A percentile compares a stretch with the other conserved stretches of the same genome.
phyloP scores from a whole-genome alignment of 768 basidiomycete species.

The Hypholoma sublateritium region DNA sequence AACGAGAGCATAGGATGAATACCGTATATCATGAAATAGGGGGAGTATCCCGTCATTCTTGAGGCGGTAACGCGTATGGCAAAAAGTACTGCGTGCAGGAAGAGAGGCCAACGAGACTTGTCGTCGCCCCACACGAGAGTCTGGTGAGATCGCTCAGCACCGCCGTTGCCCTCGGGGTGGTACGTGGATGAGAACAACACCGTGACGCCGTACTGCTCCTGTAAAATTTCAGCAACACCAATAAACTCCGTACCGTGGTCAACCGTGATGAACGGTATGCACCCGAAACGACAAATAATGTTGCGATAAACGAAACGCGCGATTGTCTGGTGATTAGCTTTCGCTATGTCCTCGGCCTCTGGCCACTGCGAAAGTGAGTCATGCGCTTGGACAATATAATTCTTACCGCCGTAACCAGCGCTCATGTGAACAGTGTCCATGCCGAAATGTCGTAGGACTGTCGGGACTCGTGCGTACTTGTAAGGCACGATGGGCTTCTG shows the following conservation, averaged over 20 bases:
- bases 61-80: slow-evolving; percentile 24
- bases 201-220: slow-evolving; percentile 20
- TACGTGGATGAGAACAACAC: slow-evolving; percentile 28
- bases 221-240: slow-evolving; percentile 20
- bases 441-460: slow-evolving; percentile 24
- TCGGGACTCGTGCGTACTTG: slow-evolving; percentile 14
- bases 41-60: slow-evolving; percentile 27
- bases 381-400: slow-evolving; percentile 26
- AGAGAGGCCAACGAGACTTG: slow-evolving; percentile 25
- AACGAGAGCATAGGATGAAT: slow-evolving; percentile 26
- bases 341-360: slow-evolving; percentile 15
- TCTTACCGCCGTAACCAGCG: slow-evolving; percentile 13
- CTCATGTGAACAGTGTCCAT: slow-evolving; percentile 31
- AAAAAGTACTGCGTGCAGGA: slow-evolving; percentile 22
- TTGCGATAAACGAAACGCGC: slow-evolving; percentile 29
- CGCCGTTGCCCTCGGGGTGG: slow-evolving; percentile 29
- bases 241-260: slow-evolving; percentile 33
- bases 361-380: slow-evolving; percentile 22
- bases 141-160: slow-evolving; percentile 27
- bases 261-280: slow-evolving; percentile 17
- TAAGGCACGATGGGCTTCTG: slow-evolving; percentile 20
- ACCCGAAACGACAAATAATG: slow-evolving; percentile 24
- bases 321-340: slow-evolving; percentile 11
- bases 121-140: slow-evolving; percentile 20
- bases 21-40: slow-evolving; percentile 31